phyloP scores from a whole-genome alignment of 2,329 filamentous ascomycete species.

The Colletotrichum gigasporum region DNA sequence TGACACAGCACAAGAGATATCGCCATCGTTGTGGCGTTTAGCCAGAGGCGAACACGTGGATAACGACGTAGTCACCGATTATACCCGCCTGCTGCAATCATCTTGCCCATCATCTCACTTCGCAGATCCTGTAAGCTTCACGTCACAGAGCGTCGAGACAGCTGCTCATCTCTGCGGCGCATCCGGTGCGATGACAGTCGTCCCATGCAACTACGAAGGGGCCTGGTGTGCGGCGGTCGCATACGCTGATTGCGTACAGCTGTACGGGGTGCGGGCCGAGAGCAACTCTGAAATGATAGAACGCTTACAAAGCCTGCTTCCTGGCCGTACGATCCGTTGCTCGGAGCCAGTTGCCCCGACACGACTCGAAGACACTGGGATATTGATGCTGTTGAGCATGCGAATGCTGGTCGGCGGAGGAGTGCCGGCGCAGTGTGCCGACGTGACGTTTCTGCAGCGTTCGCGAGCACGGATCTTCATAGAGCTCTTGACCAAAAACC shows the following conservation, averaged over 20 bases:
- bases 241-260: constrained; percentile 3
- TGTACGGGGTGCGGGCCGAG: background rate
- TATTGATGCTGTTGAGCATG: background rate
- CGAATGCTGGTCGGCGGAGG: background rate
- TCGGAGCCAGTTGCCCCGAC: background rate
- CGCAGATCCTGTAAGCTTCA: background rate
- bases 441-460: background rate
- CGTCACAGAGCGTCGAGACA: background rate
- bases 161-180: background rate
- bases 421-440: background rate
- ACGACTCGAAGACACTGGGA: background rate
- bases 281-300: background rate
- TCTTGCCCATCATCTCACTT: background rate
- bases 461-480: background rate
- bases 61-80: background rate
- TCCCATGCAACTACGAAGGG: background rate
- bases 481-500: background rate
- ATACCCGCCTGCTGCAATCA: background rate
- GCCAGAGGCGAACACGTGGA: background rate
- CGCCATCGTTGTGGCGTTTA: background rate
- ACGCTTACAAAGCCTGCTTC: background rate
- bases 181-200: background rate
- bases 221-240: background rate
- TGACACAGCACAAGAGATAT: background rate
- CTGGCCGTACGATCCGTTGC: background rate